phyloP scores from a whole-genome alignment of 768 basidiomycete species.

The Cystofilobasidium bisporidii region DNA sequence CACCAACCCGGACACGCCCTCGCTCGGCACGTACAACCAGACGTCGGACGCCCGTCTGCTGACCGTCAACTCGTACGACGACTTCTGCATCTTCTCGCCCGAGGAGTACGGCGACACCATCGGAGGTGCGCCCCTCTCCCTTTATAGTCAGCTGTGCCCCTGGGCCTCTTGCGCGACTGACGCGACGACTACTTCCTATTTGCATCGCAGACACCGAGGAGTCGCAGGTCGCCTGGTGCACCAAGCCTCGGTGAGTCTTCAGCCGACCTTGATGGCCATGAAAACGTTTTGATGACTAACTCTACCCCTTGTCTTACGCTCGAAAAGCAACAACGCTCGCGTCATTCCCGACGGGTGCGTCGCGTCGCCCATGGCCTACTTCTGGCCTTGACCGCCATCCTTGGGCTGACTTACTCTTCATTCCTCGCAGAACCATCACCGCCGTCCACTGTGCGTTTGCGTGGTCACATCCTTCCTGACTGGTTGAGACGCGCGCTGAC shows the following conservation, averaged over 20 bases:
- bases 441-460: conserved; percentile 32
- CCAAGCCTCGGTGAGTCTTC: conserved; percentile 14
- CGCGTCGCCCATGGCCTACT: too few species aligned
- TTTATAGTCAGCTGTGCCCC: too few species aligned
- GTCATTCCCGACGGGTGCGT: conserved; percentile 45
- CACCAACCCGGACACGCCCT: conserved; percentile 9
- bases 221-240: conserved; percentile 26
- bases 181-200: too few species aligned
- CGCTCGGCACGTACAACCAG: conserved; percentile 26
- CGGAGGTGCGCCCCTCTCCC: conserved; percentile 39
- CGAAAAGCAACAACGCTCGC: conserved; percentile 44
- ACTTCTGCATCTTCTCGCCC: conserved; percentile 30
- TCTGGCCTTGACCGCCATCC: too few species aligned
- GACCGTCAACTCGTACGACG: conserved; percentile 27
- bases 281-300: neutral
- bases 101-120: conserved; percentile 48
- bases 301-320: conserved; percentile 24
- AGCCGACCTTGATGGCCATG: too few species aligned
- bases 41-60: conserved; percentile 19
- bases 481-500: too few species aligned
- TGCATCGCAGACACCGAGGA: conserved; percentile 46
- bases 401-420: too few species aligned
- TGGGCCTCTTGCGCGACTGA: too few species aligned
- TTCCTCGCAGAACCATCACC: conserved; percentile 32
- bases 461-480: too few species aligned